Conservation (phyloP, 1,139 yeast species). For the Scheffersomyces segobiensis region DNA sequence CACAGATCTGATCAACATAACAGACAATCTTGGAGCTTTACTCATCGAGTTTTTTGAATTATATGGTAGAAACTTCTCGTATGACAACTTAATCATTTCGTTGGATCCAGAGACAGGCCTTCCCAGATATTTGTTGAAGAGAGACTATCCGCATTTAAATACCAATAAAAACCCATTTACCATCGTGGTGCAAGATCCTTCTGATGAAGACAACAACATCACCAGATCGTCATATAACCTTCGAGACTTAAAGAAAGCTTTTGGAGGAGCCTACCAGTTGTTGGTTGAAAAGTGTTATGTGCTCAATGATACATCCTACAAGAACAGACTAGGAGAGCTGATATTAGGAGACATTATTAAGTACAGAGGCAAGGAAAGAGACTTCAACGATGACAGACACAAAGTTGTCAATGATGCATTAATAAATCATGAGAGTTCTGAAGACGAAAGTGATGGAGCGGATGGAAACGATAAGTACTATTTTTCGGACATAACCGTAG, state of each 20-base stretch:
- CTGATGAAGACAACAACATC: slow-evolving; percentile 78
- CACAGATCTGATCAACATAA: slow-evolving; percentile 64
- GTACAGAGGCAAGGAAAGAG: slow-evolving; percentile 73
- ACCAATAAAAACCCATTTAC: slow-evolving; percentile 60
- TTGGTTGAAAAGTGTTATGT: slow-evolving; percentile 70
- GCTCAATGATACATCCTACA: slow-evolving; percentile 60
- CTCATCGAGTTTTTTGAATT: slow-evolving; percentile 91
- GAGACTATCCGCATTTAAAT: slow-evolving; percentile 53
- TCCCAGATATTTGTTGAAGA: slow-evolving; percentile 59
- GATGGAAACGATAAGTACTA: slow-evolving; percentile 41
- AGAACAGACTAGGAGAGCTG: slow-evolving; percentile 68
- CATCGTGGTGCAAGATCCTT: slow-evolving; percentile 87
- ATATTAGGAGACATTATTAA: slow-evolving; percentile 80
- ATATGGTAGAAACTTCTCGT: slow-evolving; percentile 91
- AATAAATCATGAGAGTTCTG: slow-evolving; percentile 25
- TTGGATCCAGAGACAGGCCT: slow-evolving; percentile 51
- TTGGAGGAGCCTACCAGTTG: slow-evolving; percentile 88
- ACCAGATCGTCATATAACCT: slow-evolving; percentile 84
- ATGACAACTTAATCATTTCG: slow-evolving; percentile 72
- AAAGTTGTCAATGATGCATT: slow-evolving; percentile 64
- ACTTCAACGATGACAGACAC: slow-evolving; percentile 74
- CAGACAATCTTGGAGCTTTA: slow-evolving; percentile 82
- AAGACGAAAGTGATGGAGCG: slow-evolving; percentile 31
- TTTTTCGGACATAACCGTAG: slow-evolving; percentile 45
- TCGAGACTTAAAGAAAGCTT: slow-evolving; percentile 79